Conservation (phyloP, 2,329 filamentous ascomycete genomes). For the Cyanodermella asteris region DNA sequence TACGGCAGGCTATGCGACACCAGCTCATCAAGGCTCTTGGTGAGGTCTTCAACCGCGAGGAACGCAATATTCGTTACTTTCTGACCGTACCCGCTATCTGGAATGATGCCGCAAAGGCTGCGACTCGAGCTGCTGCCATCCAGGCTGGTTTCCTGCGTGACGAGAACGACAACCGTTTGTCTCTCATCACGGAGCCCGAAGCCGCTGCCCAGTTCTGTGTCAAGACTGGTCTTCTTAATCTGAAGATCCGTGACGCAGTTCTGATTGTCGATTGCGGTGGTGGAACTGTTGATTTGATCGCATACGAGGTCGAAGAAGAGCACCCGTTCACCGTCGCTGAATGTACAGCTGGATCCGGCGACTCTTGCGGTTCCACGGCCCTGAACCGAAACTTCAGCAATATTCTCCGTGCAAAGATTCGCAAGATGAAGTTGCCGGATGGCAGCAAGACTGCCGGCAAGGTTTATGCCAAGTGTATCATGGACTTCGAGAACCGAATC, state of each 20-base stretch:
- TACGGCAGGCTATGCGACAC: conserved; percentile 88
- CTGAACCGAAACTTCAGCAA: conserved; percentile 97
- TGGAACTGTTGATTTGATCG: conserved; percentile 95
- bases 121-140: conserved; percentile 83
- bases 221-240: conserved; percentile 83
- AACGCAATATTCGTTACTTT: conserved; percentile 94
- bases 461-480: conserved; percentile 97
- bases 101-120: conserved; percentile 97
- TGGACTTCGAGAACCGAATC: conserved; percentile 99
- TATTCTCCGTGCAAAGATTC: conserved; percentile 88
- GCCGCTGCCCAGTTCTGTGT: conserved; percentile 94
- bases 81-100: conserved; percentile 97
- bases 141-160: conserved; percentile 92
- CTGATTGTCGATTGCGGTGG: conserved; percentile 96
- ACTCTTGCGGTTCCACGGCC: conserved; percentile 94
- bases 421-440: conserved; percentile 97
- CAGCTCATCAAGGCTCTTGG: conserved; percentile 90
- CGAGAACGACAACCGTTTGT: conserved; percentile 91
- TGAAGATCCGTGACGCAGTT: conserved; percentile 97
- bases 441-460: conserved; percentile 93
- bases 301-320: conserved; percentile 96
- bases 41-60: conserved; percentile 93
- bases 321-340: conserved; percentile 91
- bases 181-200: conserved; percentile 87
- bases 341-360: conserved; percentile 89